Base-by-base conservation (phyloP, 192 early-diverging fungal genomes). In the Geranomyces michiganensis region DNA sequence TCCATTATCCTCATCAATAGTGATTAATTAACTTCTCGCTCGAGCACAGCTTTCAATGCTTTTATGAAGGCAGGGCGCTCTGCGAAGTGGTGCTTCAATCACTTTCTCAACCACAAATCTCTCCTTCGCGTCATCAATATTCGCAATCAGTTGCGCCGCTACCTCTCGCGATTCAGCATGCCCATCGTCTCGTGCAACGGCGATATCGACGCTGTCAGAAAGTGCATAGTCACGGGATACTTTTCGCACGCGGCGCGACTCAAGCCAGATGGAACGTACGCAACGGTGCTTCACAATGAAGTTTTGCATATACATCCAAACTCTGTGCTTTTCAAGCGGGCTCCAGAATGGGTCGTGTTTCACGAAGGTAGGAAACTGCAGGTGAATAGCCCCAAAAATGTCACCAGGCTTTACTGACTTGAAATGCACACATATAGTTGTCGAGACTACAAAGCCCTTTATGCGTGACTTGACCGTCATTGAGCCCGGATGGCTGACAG, bases 241-340 rank as follows among this genome's bases (percentile, higher is more conserved):
- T 94, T 94, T 77, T 72, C 87, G 2, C 86, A 92, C n/a, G 90
- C 90, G 10, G 91, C 91, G 0, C 82, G 78, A 71, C 83, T 89
- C 62, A 78, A 85, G 26, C 76, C 80, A 0, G 87, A 93, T 76
- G 91, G 91, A 9, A 82, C 84, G 8, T 92, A 90, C 70, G 72
- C 77, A 62, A 90, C 89, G 32, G 81, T 92, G 21, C 78, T 85
- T 13, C 85, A 90, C 32, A 81, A 84, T 67, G 85, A 83, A 26
- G 75, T 69, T 1, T 67, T 81, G 13, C 65, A 81, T 44, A 77
- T 82, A 4, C 79, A 83, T 78, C 81, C 79, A 10, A 75, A 76
- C 22, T 83, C 78, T 0, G 79, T 83, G n/a, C 71, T 85, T 26
- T 79, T 71, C 51, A 66, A 78, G 32, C 80, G 89, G 27, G 71